phyloP scores from a whole-genome alignment of 1,139 yeast genomes.

The Meyerozyma smithsonii region DNA sequence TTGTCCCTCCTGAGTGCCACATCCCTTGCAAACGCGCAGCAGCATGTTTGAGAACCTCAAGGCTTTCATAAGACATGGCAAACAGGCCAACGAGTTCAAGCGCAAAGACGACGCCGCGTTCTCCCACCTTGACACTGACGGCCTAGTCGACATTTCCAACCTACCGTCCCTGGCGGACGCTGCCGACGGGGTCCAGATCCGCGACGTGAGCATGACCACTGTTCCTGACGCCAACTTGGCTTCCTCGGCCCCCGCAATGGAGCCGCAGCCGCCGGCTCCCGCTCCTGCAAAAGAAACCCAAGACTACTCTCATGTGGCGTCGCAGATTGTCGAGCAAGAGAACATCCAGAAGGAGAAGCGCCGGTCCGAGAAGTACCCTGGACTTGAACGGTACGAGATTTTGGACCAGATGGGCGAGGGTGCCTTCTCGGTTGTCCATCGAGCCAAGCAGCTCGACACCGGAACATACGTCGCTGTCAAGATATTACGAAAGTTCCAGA shows the following conservation, averaged over 20 bases:
- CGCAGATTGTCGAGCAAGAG: slow-evolving; percentile 63
- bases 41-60: slow-evolving; percentile 56
- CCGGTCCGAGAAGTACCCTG: slow-evolving; percentile 42
- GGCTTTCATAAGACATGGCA: slow-evolving; percentile 82
- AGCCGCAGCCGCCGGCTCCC: too few relatives aligned
- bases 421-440: slow-evolving; percentile 79
- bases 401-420: slow-evolving; percentile 4
- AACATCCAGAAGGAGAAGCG: slow-evolving; percentile 30
- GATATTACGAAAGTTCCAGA: slow-evolving; percentile 49
- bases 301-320: slow-evolving; percentile 49
- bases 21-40: not conserved
- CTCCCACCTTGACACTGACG: slow-evolving; percentile 5
- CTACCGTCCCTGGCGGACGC: not conserved
- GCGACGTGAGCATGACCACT: slow-evolving; percentile 2
- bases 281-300: slow-evolving; percentile 15
- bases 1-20: not conserved
- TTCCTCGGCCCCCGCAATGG: not conserved
- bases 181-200: not conserved
- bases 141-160: slow-evolving; percentile 3
- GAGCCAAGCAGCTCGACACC: slow-evolving; percentile 47
- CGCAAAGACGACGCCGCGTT: slow-evolving; percentile 11
- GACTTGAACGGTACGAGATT: slow-evolving; percentile 2
- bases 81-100: slow-evolving; percentile 54
- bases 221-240: not conserved
- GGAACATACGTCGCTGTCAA: slow-evolving; percentile 29